These are phyloP conservation scores for Coemansia sp. DNA, from an alignment of 371 early-diverging fungal genomes.

Conservation along the genomic window DNA sequence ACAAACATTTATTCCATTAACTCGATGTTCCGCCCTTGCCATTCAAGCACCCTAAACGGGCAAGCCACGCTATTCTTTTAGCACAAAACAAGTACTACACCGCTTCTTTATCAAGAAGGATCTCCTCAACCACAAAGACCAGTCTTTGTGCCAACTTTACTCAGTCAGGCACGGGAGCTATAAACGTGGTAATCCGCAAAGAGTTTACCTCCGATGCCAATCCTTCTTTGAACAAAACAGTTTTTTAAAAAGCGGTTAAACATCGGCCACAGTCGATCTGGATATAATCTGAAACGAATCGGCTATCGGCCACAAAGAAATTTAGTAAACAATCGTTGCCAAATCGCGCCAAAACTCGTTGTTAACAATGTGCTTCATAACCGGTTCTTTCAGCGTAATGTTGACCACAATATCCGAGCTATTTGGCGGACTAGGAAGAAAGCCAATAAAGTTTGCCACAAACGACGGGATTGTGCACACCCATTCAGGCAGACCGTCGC, in stretches of 20 bases:
- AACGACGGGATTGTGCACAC: slow-evolving; percentile 44
- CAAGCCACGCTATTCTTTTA: slow-evolving; percentile 8
- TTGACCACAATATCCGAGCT: slow-evolving; percentile 43
- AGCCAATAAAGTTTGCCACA: slow-evolving; percentile 45
- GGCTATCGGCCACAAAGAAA: neutral
- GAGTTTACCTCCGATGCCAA: neutral
- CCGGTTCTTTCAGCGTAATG: slow-evolving; percentile 30
- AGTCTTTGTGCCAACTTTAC: neutral
- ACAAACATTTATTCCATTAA: neutral
- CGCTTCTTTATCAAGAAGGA: neutral
- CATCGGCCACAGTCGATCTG: neutral
- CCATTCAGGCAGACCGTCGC: slow-evolving; percentile 42
- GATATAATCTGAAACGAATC: neutral
- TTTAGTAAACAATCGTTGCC: slow-evolving; percentile 32
- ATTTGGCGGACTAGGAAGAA: slow-evolving; percentile 39
- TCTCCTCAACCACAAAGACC: neutral
- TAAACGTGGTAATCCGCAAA: slow-evolving; percentile 3
- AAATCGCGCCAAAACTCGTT: slow-evolving; percentile 41
- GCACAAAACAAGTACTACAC: neutral
- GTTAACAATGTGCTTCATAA: slow-evolving; percentile 25
- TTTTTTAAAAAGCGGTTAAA: neutral
- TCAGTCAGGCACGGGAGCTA: neutral
- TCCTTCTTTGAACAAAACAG: too few species aligned
- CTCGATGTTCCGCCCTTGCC: neutral
- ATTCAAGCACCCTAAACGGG: neutral